Percentiles rank a stretch among this genome's conserved stretches.
Evolutionary conservation across 164 flowering plant species (phyloP).

Genomic region (Sedum album): DNA sequence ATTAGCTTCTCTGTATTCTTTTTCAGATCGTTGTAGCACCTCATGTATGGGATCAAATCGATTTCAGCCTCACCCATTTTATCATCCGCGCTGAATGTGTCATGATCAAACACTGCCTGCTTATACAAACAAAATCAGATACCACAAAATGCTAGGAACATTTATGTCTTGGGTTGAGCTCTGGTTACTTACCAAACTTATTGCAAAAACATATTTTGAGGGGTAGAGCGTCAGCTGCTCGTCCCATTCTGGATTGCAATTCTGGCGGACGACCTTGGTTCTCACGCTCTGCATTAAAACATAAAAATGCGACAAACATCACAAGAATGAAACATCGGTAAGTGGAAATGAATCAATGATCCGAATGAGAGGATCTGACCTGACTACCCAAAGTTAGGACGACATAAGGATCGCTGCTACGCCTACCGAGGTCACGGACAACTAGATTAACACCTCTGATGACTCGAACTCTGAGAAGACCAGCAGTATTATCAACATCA

Average conservation of each 20-base stretch:
- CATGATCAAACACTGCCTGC: slow-evolving; percentile 49
- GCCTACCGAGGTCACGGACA: slow-evolving; percentile 24
- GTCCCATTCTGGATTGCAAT: slow-evolving; percentile 45
- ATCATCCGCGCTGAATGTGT: slow-evolving; percentile 37
- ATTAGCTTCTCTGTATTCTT: no score
- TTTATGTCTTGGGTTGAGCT: no score
- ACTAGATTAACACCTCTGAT: slow-evolving; percentile 37
- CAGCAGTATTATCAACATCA: slow-evolving; percentile 11
- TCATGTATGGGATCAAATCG: slow-evolving; percentile 34
- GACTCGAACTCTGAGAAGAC: slow-evolving; percentile 26
- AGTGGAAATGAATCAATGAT: background rate
- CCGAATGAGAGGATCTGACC: background rate
- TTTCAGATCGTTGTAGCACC: slow-evolving; percentile 21
- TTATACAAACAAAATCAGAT: background rate
- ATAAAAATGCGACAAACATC: no score
- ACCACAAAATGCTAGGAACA: background rate
- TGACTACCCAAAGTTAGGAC: background rate
- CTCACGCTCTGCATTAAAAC: slow-evolving; percentile 34
- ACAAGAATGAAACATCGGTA: no score
- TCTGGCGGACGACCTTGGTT: slow-evolving; percentile 28
- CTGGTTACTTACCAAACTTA: slow-evolving; percentile 23
- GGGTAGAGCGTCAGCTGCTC: slow-evolving; percentile 33
- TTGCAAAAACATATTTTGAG: slow-evolving; percentile 15
- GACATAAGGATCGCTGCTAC: slow-evolving; percentile 11
- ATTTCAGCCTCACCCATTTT: slow-evolving; percentile 31